A percentile compares a stretch with the other conserved stretches of the same genome.
phyloP scores from a whole-genome alignment of 805 yeast species.

The Saccharomycopsis oosterbeekiorum region DNA sequence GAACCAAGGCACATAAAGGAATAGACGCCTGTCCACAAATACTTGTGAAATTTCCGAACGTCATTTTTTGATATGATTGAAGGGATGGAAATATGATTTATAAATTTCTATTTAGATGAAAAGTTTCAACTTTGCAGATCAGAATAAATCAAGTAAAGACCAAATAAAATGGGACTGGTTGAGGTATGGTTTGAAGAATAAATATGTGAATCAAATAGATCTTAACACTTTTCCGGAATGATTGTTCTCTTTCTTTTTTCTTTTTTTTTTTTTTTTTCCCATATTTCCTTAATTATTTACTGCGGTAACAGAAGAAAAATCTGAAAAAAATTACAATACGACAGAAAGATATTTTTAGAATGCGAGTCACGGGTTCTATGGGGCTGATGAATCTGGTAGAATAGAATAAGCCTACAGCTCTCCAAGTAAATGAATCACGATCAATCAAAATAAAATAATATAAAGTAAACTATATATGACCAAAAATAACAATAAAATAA shows the following conservation, averaged over 20 bases:
- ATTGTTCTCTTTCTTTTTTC: too few relatives aligned
- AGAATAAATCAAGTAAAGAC: too few relatives aligned
- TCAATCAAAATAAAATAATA: background rate
- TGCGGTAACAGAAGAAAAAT: background rate
- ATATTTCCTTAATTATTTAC: background rate
- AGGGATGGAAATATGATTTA: too few relatives aligned
- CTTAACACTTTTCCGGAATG: too few relatives aligned
- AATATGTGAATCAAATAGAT: too few relatives aligned
- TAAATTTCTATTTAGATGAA: too few relatives aligned
- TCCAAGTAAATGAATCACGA: too few relatives aligned
- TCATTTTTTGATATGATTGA: conserved; percentile 1
- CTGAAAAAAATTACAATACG: too few relatives aligned
- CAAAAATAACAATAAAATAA: background rate
- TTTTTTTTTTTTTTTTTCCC: background rate
- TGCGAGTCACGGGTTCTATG: background rate
- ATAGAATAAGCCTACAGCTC: background rate
- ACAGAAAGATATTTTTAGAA: background rate
- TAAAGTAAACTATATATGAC: background rate
- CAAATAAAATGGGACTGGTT: too few relatives aligned
- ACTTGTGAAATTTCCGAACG: conserved; percentile 5
- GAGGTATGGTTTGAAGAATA: too few relatives aligned
- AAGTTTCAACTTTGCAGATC: too few relatives aligned
- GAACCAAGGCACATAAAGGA: conserved; percentile 13
- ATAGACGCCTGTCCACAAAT: conserved; percentile 16
- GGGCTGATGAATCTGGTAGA: background rate